Evolutionary conservation across 257 asterid genomes (phyloP).

Genomic region (Solanum pimpinellifolium): DNA sequence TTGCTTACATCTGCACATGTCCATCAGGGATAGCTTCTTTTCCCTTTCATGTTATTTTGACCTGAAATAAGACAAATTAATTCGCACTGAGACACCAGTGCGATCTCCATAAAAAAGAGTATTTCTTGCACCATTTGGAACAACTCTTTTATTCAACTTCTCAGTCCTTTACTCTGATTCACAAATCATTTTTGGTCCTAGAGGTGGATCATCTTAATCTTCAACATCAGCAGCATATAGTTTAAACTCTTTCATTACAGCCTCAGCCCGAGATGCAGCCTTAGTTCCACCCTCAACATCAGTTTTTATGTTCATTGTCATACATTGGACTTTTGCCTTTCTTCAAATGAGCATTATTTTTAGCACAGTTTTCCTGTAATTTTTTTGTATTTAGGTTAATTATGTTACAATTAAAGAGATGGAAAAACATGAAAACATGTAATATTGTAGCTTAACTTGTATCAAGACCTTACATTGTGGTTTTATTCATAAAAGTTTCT

Average conservation of each 20-base stretch:
- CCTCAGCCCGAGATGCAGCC: too few species aligned
- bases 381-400: too few species aligned
- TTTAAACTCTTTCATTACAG: neutral
- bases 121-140: neutral
- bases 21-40: neutral
- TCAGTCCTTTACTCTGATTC: neutral
- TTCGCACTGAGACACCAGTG: too few species aligned
- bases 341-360: neutral
- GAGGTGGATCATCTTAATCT: neutral
- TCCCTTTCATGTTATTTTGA: neutral
- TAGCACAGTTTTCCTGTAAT: neutral
- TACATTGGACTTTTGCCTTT: neutral
- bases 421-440: neutral
- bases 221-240: neutral
- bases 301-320: too few species aligned
- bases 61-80: neutral
- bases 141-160: neutral
- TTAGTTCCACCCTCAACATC: too few species aligned
- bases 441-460: neutral
- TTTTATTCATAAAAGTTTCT: neutral
- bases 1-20: neutral
- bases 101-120: neutral
- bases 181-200: neutral
- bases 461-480: neutral
- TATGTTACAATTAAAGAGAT: too few species aligned